A percentile compares a stretch with the other conserved stretches of the same genome.
These are phyloP conservation scores for Fragaria iinumae DNA, from an alignment of 306 rosid species.

Conservation along the genomic window DNA sequence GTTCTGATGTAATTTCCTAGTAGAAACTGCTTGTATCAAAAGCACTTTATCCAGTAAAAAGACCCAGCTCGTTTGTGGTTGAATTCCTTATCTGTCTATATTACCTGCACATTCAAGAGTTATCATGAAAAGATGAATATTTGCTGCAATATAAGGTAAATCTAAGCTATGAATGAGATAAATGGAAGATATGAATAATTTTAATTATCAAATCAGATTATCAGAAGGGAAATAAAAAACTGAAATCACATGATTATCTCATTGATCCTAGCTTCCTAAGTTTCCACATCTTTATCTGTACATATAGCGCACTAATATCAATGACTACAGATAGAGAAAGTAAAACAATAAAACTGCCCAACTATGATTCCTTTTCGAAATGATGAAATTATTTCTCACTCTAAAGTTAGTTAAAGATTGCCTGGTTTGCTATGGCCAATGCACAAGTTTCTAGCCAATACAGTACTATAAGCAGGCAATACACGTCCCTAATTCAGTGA, in stretches of 20 bases:
- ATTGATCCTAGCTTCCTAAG: too few species aligned
- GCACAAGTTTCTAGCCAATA: not conserved
- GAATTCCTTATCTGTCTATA: constrained; percentile 5
- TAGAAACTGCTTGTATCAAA: constrained; percentile 42
- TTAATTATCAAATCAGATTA: not conserved
- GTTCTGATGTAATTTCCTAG: constrained; percentile 33
- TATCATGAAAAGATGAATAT: not conserved
- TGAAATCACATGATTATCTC: not conserved
- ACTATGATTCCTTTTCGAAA: not conserved
- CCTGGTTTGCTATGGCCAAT: not conserved
- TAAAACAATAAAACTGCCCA: not conserved
- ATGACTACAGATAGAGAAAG: not conserved
- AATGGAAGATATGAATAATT: not conserved
- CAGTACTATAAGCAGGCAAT: too few species aligned
- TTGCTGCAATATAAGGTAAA: not conserved
- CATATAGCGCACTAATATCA: not conserved
- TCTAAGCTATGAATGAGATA: not conserved
- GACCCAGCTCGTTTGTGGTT: constrained; percentile 25
- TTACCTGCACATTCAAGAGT: constrained; percentile 6
- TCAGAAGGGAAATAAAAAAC: not conserved
- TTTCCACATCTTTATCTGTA: not conserved
- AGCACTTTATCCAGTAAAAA: constrained; percentile 27
- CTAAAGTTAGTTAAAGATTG: not conserved
- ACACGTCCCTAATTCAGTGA: not conserved
- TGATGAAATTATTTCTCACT: not conserved